A percentile compares a stretch with the other conserved stretches of the same genome.
phyloP scores from a whole-genome alignment of 129 eudicot species.

The Tanacetum coccineum region DNA sequence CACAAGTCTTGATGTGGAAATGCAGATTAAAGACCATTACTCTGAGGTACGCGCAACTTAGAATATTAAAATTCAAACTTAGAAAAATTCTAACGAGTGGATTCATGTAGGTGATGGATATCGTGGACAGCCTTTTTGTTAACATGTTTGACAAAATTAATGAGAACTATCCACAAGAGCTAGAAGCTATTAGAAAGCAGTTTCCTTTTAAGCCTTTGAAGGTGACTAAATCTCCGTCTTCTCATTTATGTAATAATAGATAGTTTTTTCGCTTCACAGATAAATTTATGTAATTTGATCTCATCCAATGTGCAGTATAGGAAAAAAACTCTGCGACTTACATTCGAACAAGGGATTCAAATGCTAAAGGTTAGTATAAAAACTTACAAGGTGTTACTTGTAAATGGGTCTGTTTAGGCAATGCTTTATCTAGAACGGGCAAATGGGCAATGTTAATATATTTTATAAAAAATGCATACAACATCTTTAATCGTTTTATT shows the following conservation, averaged over 20 bases:
- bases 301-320: slow-evolving; percentile 57
- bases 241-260: neutral
- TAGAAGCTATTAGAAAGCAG: slow-evolving; percentile 74
- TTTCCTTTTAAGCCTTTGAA: slow-evolving; percentile 81
- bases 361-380: slow-evolving; percentile 65
- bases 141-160: slow-evolving; percentile 70
- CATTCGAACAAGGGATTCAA: slow-evolving; percentile 85
- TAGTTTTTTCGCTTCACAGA: neutral
- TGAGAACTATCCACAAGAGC: slow-evolving; percentile 60
- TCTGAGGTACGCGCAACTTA: slow-evolving; percentile 51
- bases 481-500: neutral
- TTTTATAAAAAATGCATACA: neutral
- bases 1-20: slow-evolving; percentile 91
- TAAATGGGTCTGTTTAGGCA: too few relatives aligned
- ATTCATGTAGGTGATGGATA: slow-evolving; percentile 82
- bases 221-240: slow-evolving; percentile 28
- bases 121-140: slow-evolving; percentile 78
- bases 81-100: neutral
- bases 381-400: too few relatives aligned
- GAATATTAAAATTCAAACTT: neutral
- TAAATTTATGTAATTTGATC: slow-evolving; percentile 13
- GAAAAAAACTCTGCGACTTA: slow-evolving; percentile 65
- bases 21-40: slow-evolving; percentile 81
- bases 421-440: too few relatives aligned
- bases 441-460: neutral